Evolutionary conservation across 1,284 basidiomycete species (phyloP).

Genomic region (Cutaneotrichosporon arboriforme): DNA sequence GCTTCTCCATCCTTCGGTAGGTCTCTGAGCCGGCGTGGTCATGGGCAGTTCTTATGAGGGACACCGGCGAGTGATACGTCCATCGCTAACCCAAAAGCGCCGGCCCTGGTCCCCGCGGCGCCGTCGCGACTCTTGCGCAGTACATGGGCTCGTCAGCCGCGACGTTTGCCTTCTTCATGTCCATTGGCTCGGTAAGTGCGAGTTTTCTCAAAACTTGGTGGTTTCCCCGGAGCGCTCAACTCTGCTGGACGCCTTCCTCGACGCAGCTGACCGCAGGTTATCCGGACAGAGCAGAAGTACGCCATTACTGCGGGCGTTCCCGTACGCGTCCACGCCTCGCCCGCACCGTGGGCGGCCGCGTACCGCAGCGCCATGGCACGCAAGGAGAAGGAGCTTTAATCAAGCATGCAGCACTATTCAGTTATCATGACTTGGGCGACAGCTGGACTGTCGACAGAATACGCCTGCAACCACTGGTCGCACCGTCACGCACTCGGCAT

Average conservation of each 20-base stretch:
- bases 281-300: slow-evolving; percentile 4
- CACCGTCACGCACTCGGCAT: slow-evolving; percentile 19
- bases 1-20: slow-evolving; percentile 81
- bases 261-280: not conserved
- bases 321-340: not conserved
- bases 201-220: not conserved
- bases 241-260: not conserved
- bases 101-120: slow-evolving; percentile 79
- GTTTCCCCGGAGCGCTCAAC: not conserved
- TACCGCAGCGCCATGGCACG: slow-evolving; percentile 2
- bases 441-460: no score
- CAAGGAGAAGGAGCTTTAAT: slow-evolving; percentile 1
- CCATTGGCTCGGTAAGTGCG: slow-evolving; percentile 45
- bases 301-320: not conserved
- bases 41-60: not conserved
- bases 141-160: slow-evolving; percentile 70
- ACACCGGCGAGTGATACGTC: no score
- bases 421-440: no score
- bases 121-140: slow-evolving; percentile 79
- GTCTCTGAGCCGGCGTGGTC: not conserved
- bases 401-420: slow-evolving; percentile 2
- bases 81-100: slow-evolving; percentile 52
- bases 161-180: slow-evolving; percentile 50
- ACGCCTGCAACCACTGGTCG: no score
- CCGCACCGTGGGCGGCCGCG: slow-evolving; percentile 1